Percentiles rank a stretch among this genome's conserved stretches.
Evolutionary conservation across 2,329 filamentous ascomycete species (phyloP).

Genomic region (Claviceps humidiphila): DNA sequence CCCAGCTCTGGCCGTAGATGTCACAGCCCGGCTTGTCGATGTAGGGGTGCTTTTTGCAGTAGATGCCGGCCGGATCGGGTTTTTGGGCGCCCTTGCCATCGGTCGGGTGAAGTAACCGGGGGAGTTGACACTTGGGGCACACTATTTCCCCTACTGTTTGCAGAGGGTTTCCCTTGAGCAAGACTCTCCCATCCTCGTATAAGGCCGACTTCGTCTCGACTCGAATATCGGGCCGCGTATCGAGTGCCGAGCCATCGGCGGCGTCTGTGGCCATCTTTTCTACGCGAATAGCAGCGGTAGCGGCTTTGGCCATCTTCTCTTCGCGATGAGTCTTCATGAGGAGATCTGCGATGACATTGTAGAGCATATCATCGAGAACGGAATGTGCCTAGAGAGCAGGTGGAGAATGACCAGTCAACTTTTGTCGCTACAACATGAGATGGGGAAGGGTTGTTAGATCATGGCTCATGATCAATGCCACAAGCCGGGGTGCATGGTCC

Average conservation of each 20-base stretch:
- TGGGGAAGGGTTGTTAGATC: background rate
- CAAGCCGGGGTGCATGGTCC: background rate
- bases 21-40: slow-evolving; percentile 65
- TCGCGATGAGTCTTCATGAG: slow-evolving; percentile 63
- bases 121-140: slow-evolving; percentile 62
- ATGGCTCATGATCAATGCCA: background rate
- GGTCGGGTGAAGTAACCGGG: slow-evolving; percentile 58
- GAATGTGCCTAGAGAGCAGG: slow-evolving; percentile 37
- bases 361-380: slow-evolving; percentile 61
- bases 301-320: slow-evolving; percentile 61
- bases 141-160: slow-evolving; percentile 58
- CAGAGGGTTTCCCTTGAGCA: slow-evolving; percentile 59
- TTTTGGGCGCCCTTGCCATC: slow-evolving; percentile 54
- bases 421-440: too few species aligned
- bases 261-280: slow-evolving; percentile 47
- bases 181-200: slow-evolving; percentile 56
- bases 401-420: background rate
- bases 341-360: slow-evolving; percentile 65
- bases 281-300: slow-evolving; percentile 49
- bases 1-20: slow-evolving; percentile 73
- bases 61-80: slow-evolving; percentile 54
- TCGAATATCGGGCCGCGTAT: slow-evolving; percentile 41
- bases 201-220: slow-evolving; percentile 55
- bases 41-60: slow-evolving; percentile 70
- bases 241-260: slow-evolving; percentile 38